Evolutionary conservation across 1,284 basidiomycete genomes (phyloP).

Genomic region (Ceratobasidium sp.): DNA sequence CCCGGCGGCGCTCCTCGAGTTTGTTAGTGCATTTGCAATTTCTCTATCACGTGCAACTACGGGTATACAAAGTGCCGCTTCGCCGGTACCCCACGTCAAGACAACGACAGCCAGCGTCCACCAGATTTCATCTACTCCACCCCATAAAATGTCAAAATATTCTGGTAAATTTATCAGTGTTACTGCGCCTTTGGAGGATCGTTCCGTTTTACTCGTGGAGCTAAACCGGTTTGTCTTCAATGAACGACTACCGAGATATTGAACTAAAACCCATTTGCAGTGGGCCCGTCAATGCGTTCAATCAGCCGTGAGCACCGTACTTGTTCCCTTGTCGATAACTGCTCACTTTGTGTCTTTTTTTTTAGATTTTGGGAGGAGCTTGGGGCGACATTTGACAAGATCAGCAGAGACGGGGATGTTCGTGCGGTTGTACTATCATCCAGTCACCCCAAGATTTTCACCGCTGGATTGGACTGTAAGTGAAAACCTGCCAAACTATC

Average conservation of each 20-base stretch:
- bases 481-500: conserved; percentile 46
- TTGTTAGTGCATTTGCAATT: too few relatives aligned
- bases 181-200: conserved; percentile 61
- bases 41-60: too few relatives aligned
- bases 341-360: conserved; percentile 7
- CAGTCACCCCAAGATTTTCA: conserved; percentile 77
- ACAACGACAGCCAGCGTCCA: too few relatives aligned
- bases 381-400: conserved; percentile 69
- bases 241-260: too few relatives aligned
- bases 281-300: conserved; percentile 82
- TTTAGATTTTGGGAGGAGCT: conserved; percentile 82
- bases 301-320: conserved; percentile 63
- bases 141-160: conserved; percentile 49
- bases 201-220: conserved; percentile 69
- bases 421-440: conserved; percentile 82
- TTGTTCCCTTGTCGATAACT: conserved; percentile 4
- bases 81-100: too few relatives aligned
- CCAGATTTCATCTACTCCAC: not conserved
- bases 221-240: conserved; percentile 59
- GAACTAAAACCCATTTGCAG: conserved; percentile 57
- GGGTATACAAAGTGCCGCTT: too few relatives aligned
- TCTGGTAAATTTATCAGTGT: conserved; percentile 68
- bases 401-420: conserved; percentile 70
- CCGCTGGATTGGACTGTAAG: conserved; percentile 85
- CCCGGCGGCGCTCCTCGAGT: too few relatives aligned